Conservation (phyloP, 345 rosid species). For the Pistacia integerrima region DNA sequence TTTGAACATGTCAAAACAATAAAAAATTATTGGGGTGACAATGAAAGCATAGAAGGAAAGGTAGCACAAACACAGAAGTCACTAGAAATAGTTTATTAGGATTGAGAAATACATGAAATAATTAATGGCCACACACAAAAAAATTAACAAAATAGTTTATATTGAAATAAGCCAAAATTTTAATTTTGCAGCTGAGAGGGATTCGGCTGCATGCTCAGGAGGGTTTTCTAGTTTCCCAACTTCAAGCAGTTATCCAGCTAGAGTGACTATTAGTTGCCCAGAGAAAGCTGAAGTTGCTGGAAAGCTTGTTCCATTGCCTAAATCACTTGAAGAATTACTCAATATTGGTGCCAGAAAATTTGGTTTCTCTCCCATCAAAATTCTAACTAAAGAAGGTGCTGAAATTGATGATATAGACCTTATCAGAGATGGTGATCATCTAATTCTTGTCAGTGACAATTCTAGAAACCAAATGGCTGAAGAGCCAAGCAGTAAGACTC, state of each 20-base stretch:
- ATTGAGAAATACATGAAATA: neutral
- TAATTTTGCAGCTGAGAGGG: slow-evolving; percentile 40
- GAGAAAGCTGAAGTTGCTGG: slow-evolving; percentile 43
- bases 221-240: slow-evolving; percentile 13
- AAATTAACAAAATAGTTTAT: too few species aligned
- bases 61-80: too few species aligned
- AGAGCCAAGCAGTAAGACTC: neutral
- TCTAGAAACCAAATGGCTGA: slow-evolving; percentile 4
- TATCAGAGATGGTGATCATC: slow-evolving; percentile 81
- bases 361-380: slow-evolving; percentile 46
- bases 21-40: too few species aligned
- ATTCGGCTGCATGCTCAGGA: slow-evolving; percentile 12
- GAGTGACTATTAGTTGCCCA: slow-evolving; percentile 65
- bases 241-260: slow-evolving; percentile 29
- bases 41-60: too few species aligned
- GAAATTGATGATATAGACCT: slow-evolving; percentile 73
- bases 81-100: too few species aligned
- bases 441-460: slow-evolving; percentile 43
- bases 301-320: slow-evolving; percentile 62
- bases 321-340: slow-evolving; percentile 59
- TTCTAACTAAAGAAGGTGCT: slow-evolving; percentile 62
- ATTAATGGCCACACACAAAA: too few species aligned
- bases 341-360: slow-evolving; percentile 51
- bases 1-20: too few species aligned
- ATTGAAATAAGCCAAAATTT: neutral